Percentiles rank a stretch among this genome's conserved stretches.
phyloP scores from a whole-genome alignment of 441 rosid species.

The Cnidoscolus chayamansa region DNA sequence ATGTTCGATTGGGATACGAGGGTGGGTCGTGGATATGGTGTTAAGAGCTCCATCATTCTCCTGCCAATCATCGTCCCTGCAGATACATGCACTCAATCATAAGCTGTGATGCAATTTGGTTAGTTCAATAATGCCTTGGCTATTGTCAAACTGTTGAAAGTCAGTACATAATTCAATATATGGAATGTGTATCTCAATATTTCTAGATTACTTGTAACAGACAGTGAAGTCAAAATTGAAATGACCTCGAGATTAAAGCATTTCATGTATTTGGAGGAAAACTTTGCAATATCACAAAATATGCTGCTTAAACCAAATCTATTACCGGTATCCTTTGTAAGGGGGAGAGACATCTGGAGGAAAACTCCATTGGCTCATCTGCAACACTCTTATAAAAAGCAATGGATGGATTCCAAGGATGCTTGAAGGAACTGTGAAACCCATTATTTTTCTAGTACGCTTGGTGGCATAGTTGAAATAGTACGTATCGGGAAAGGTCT shows the following conservation, averaged over 20 bases:
- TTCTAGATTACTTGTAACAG: background rate
- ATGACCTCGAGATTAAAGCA: background rate
- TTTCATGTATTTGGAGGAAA: background rate
- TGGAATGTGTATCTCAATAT: background rate
- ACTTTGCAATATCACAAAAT: background rate
- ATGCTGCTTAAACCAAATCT: slow-evolving; percentile 13
- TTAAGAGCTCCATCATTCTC: slow-evolving; percentile 96
- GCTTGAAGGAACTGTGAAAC: slow-evolving; percentile 74
- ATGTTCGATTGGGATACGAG: slow-evolving; percentile 76
- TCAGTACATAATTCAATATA: background rate
- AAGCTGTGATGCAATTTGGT: slow-evolving; percentile 4
- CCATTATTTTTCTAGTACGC: slow-evolving; percentile 64
- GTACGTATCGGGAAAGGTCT: slow-evolving; percentile 70
- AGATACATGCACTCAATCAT: slow-evolving; percentile 6
- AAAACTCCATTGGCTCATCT: slow-evolving; percentile 79
- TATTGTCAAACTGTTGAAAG: background rate
- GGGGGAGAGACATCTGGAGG: slow-evolving; percentile 69
- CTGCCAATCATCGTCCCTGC: slow-evolving; percentile 94
- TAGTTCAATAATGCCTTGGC: background rate
- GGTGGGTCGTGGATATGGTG: slow-evolving; percentile 93
- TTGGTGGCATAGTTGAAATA: slow-evolving; percentile 92
- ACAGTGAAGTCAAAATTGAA: background rate
- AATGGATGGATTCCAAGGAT: slow-evolving; percentile 77
- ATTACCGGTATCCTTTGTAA: slow-evolving; percentile 83
- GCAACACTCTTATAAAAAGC: slow-evolving; percentile 81